Evolutionary conservation across 176 grass and related monocot species (phyloP), one percentile per base, ranked within the genome.

Genomic region (Melocanna baccifera): DNA sequence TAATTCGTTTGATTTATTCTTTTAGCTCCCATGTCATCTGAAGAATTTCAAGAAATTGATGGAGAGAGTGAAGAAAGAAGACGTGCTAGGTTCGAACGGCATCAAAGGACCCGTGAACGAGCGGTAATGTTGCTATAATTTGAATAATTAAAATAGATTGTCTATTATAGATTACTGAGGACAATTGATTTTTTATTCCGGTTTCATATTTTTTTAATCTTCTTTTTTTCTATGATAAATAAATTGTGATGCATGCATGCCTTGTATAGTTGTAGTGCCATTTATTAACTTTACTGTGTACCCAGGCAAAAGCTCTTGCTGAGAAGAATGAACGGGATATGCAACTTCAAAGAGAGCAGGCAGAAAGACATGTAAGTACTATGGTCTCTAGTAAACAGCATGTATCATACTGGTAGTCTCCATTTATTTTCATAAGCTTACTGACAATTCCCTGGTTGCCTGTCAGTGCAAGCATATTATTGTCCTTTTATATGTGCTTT

Each of bases 11-110:
- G 30, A 47, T 84, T 81, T 75, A 61, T 83, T 81, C 28, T 81
- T 88, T 64, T 82, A 99, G 97, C 78, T 65, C 90, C 97, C 69
- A 81, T 85, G 72, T 91, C 96, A 75, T 92, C 97, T 36, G 97
- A 91, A 80, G 97, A 99, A 66, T 94, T 99, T 91, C 97, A 94
- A 96, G 93, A 89, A 72, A 82, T 96, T 84, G 79, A 96, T 34
- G 97, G 97, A 8, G 97, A 99, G 50, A 92, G 76, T 73, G 90
- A 92, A 82, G 93, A 99, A 83, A 99, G 97, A 92, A 94, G 97
- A 68, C 86, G 87, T 45, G 93, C 93, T 73, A 99, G 97, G 76
- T 78, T 92, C 5, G 91, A 94, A 30, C 91, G 93, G 75, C 90
- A 99, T 66, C 88, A 91, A 78, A 88, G 90, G 59, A 96, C 97